Evolutionary conservation across 2,329 filamentous ascomycete genomes (phyloP).

Genomic region (Paramyrothecium sp.): DNA sequence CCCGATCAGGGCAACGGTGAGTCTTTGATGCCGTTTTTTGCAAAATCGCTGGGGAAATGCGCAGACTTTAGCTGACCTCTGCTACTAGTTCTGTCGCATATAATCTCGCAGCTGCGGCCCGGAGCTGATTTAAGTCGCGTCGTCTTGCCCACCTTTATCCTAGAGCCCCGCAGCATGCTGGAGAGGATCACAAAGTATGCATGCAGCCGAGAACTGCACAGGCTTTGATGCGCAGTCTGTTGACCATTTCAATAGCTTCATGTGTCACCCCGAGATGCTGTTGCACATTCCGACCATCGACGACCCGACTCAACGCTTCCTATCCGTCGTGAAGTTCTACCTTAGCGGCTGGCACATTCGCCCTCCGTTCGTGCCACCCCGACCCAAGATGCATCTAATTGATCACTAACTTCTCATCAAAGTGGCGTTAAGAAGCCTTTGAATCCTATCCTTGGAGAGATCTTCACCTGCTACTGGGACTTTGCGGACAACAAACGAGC

Average conservation of each 20-base stretch:
- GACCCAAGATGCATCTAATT: constrained; percentile 3
- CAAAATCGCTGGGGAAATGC: neutral
- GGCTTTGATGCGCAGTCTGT: neutral
- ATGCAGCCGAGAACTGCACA: neutral
- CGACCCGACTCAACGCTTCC: constrained; percentile 84
- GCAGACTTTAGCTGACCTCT: constrained; percentile 7
- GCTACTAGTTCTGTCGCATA: constrained; percentile 80
- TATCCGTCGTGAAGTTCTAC: constrained; percentile 97
- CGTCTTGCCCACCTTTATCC: constrained; percentile 93
- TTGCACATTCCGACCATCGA: constrained; percentile 84
- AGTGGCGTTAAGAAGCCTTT: constrained; percentile 98
- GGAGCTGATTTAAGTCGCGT: constrained; percentile 94
- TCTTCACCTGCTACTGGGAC: constrained; percentile 95
- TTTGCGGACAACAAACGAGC: constrained; percentile 79
- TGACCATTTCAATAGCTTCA: constrained; percentile 66
- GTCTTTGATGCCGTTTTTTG: constrained; percentile 24
- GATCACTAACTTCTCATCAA: constrained; percentile 17
- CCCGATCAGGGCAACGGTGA: constrained; percentile 91
- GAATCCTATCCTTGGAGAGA: constrained; percentile 94
- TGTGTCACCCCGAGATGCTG: constrained; percentile 97
- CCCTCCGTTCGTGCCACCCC: constrained; percentile 68
- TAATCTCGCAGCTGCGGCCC: constrained; percentile 94
- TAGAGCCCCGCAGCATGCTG: constrained; percentile 96
- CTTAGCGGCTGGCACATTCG: constrained; percentile 98
- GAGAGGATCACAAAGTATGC: constrained; percentile 96